Evolutionary conservation across 345 rosid species (phyloP).

Genomic region (Carallia brachiata): DNA sequence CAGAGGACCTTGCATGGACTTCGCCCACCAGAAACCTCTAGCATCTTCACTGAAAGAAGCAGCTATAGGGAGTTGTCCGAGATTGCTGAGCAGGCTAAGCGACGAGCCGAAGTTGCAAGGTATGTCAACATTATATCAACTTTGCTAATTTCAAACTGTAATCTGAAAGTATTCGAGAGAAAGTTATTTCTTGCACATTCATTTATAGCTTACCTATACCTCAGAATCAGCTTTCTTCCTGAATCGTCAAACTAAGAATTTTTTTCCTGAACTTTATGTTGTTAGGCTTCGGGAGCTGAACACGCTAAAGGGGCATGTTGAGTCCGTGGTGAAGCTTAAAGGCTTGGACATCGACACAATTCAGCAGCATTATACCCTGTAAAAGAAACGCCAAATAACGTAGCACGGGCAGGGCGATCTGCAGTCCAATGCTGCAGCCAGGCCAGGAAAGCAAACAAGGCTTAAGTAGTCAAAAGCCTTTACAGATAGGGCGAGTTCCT

Average conservation of each 20-base stretch:
- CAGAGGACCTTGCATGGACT: constrained; percentile 86
- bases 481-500: constrained; percentile 19
- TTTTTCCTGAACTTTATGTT: neutral
- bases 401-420: neutral
- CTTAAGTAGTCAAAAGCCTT: constrained; percentile 3
- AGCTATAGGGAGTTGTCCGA: constrained; percentile 71
- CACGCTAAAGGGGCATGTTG: constrained; percentile 85
- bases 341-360: constrained; percentile 78
- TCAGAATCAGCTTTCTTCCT: too few relatives aligned
- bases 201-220: too few relatives aligned
- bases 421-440: neutral
- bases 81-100: constrained; percentile 88
- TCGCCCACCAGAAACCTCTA: constrained; percentile 51
- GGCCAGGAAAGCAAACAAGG: neutral
- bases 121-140: constrained; percentile 14
- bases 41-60: constrained; percentile 49
- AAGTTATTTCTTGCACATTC: neutral
- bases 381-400: constrained; percentile 9
- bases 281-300: constrained; percentile 76
- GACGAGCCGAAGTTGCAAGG: constrained; percentile 89
- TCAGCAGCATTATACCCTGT: constrained; percentile 80
- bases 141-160: too few relatives aligned
- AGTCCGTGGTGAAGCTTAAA: constrained; percentile 84
- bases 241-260: too few relatives aligned
- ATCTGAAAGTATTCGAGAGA: neutral